Evolutionary conservation across 164 flowering plant genomes (phyloP), one percentile per base, ranked within the genome.

Genomic region (Santalum album): DNA sequence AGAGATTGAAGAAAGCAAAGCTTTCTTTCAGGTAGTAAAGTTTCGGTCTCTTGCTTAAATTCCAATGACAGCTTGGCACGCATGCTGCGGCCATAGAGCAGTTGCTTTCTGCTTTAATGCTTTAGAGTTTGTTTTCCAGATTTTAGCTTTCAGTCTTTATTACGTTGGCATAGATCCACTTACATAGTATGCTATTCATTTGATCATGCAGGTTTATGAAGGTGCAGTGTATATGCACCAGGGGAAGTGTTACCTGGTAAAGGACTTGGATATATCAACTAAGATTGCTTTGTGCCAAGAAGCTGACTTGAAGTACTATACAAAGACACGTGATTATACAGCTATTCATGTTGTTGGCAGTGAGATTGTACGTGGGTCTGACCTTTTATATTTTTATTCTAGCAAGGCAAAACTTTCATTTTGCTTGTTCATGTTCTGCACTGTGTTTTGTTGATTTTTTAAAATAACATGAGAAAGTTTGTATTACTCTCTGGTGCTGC

Each of bases 1-100:
- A 63, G 96, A 88, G 64, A 84, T 92, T 48, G 98, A 92, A 71
- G 96, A 92, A 73, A 92, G 96, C 84, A 86, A 59, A 69, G 98
- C 98, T 63, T 92, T 92, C 75, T 92, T 84, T 73, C 96, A 92
- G 96, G 98, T 88, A 55, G 27, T 14, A 19, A 53, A 26, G 19
- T 43, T 49, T 17, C 5, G 25, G 24, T 45, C 51, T 25, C 19
- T 38, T 38, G 14, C 17, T 2, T 38, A 4, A n/a, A 38, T 38
- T 38, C 42, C 36, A 32, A 6, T 32, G 10, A 7, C 12, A 6
- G 36, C 36, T 6, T 32, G 7, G 1, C 10, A 32, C 10, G 36
- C 36, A 12, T 32, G 36, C n/a, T n/a, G n/a, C n/a, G n/a, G n/a
- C 34, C 34, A 29, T 29, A 29, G 9, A 21, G 2, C 39, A 38